Evolutionary conservation across 1,284 basidiomycete species (phyloP).

Genomic region (Phellopilus nigrolimitatus): DNA sequence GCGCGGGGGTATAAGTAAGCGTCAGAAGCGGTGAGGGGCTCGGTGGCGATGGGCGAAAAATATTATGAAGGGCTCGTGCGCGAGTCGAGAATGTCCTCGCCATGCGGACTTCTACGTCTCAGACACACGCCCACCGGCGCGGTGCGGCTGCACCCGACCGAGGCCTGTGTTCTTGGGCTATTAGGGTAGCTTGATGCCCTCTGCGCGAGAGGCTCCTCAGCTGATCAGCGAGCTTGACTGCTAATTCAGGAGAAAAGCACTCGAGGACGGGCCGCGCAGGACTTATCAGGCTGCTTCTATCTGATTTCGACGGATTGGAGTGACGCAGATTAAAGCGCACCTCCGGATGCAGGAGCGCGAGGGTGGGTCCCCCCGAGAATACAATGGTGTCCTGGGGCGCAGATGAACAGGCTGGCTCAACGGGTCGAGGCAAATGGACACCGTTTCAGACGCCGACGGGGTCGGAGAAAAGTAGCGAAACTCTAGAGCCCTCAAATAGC

Average conservation of each 20-base stretch:
- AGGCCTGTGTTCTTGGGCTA: not conserved
- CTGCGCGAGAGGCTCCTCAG: too few species aligned
- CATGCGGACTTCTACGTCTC: too few species aligned
- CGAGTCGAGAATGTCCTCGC: constrained; percentile 8
- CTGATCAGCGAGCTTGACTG: constrained; percentile 7
- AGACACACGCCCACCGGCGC: too few species aligned
- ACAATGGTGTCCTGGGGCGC: too few species aligned
- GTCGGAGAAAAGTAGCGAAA: too few species aligned
- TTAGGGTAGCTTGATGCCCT: too few species aligned
- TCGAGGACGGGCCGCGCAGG: not conserved
- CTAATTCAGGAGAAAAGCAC: not conserved
- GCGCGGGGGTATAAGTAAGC: constrained; percentile 6
- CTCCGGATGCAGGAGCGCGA: not conserved
- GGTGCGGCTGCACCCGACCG: not conserved
- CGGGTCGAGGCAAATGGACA: too few species aligned
- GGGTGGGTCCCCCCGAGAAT: too few species aligned
- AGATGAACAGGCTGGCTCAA: too few species aligned
- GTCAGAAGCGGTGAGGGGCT: not conserved
- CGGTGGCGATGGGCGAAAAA: not conserved
- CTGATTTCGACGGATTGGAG: not conserved
- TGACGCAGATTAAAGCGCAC: not conserved
- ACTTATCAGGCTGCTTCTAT: constrained; percentile 12
- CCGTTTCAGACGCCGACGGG: too few species aligned
- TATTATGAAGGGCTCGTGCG: constrained; percentile 1
- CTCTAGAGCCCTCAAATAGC: too few species aligned